Percentiles rank a stretch among this genome's conserved stretches.
Conservation (phyloP, 148 eudicot genomes). For the Chenopodium quinoa region DNA sequence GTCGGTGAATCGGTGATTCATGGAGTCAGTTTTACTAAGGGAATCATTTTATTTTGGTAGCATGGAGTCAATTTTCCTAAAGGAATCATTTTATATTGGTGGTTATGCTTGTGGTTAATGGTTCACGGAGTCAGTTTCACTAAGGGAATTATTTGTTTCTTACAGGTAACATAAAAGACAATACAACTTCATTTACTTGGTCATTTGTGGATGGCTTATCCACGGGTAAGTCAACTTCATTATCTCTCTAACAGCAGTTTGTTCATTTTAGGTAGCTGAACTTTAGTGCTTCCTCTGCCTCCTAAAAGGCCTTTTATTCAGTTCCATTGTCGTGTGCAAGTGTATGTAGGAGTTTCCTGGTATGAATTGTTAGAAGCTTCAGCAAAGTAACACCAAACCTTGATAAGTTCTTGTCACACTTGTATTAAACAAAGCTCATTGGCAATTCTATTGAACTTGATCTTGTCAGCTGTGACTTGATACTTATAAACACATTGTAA, state of each 20-base stretch:
- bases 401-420: not conserved
- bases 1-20: not conserved
- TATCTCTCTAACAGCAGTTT: not conserved
- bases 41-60: not conserved
- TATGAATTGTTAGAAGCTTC: not conserved
- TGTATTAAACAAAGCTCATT: not conserved
- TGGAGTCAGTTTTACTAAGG: not conserved
- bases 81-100: not conserved
- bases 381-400: not conserved
- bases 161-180: slow-evolving; percentile 52
- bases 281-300: slow-evolving; percentile 2
- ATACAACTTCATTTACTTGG: slow-evolving; percentile 57
- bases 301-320: not conserved
- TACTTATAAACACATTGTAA: not conserved
- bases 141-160: not conserved
- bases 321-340: not conserved
- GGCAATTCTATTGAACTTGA: not conserved
- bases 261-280: not conserved
- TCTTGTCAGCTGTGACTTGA: not conserved
- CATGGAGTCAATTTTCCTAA: not conserved
- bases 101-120: too few relatives aligned
- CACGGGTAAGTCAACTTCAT: slow-evolving; percentile 41
- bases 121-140: not conserved
- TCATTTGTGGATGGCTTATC: slow-evolving; percentile 57
- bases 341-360: not conserved